Percentiles rank a stretch among this genome's conserved stretches.
Evolutionary conservation across 2,329 filamentous ascomycete genomes (phyloP).

Genomic region (Bipolaris zeicola): DNA sequence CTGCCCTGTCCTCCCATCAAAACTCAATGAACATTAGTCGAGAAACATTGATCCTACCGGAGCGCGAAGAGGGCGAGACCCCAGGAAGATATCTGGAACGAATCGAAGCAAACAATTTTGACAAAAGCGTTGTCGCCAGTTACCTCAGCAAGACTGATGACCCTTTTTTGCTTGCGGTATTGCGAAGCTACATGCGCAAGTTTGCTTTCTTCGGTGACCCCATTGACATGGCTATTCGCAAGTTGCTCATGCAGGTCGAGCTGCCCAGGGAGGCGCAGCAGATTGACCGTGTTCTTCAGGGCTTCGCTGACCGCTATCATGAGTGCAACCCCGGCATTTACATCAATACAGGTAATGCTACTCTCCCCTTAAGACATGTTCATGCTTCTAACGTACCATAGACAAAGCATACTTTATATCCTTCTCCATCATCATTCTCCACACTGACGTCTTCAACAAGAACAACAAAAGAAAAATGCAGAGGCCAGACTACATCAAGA

Average conservation of each 20-base stretch:
- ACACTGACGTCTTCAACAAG: slow-evolving; percentile 99
- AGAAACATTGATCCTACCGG: slow-evolving; percentile 72
- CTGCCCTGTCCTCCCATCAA: slow-evolving; percentile 76
- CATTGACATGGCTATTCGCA: slow-evolving; percentile 96
- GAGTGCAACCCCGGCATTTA: slow-evolving; percentile 99
- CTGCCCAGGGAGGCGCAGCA: slow-evolving; percentile 97
- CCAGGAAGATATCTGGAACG: slow-evolving; percentile 86
- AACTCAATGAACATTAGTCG: slow-evolving; percentile 80
- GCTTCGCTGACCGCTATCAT: slow-evolving; percentile 95
- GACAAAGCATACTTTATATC: slow-evolving; percentile 99
- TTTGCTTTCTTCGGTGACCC: slow-evolving; percentile 97
- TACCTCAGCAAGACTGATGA: slow-evolving; percentile 86
- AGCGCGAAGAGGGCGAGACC: slow-evolving; percentile 84
- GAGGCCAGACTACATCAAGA: slow-evolving; percentile 92
- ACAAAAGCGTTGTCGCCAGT: slow-evolving; percentile 81
- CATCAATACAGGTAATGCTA: slow-evolving; percentile 65
- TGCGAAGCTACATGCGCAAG: slow-evolving; percentile 93
- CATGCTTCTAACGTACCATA: slow-evolving; percentile 27
- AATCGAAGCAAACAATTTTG: slow-evolving; percentile 77
- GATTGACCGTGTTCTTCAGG: slow-evolving; percentile 91
- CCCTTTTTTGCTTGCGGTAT: slow-evolving; percentile 77
- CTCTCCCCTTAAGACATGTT: background rate
- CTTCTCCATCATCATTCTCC: slow-evolving; percentile 93
- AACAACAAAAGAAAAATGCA: slow-evolving; percentile 99
- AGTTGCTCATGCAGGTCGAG: slow-evolving; percentile 94